Percentiles rank a stretch among this genome's conserved stretches.
These are phyloP conservation scores for Nakaseomyces nivariensis DNA, from an alignment of 1,139 yeast genomes.

Conservation along the genomic window DNA sequence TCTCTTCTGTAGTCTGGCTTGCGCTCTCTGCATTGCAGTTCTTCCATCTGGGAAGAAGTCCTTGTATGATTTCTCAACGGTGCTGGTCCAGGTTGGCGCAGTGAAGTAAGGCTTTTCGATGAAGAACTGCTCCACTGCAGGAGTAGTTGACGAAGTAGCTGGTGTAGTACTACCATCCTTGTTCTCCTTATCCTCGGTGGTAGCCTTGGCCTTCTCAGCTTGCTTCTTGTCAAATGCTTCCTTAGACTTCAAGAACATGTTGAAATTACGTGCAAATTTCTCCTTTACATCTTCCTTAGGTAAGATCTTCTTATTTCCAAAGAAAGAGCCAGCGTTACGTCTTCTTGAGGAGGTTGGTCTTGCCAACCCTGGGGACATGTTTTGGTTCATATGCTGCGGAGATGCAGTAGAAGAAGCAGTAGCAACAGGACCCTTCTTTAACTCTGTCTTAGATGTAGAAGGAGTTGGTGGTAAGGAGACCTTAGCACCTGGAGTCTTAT, in stretches of 20 bases:
- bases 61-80: constrained; percentile 45
- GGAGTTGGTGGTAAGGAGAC: constrained; percentile 18
- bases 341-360: constrained; percentile 20
- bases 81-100: constrained; percentile 71
- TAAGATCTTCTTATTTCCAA: constrained; percentile 36
- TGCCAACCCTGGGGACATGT: not conserved
- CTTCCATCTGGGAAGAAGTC: constrained; percentile 36
- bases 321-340: constrained; percentile 22
- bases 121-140: constrained; percentile 28
- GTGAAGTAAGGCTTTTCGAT: constrained; percentile 62
- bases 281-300: constrained; percentile 30
- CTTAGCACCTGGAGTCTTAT: constrained; percentile 1
- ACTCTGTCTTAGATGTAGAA: constrained; percentile 15
- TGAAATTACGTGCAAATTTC: constrained; percentile 42
- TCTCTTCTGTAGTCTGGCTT: constrained; percentile 26
- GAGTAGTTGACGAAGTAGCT: not conserved
- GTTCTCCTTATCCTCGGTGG: constrained; percentile 9
- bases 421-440: constrained; percentile 10
- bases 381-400: constrained; percentile 6
- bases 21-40: constrained; percentile 23
- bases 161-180: not conserved
- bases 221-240: constrained; percentile 30
- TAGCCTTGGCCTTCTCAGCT: constrained; percentile 6
- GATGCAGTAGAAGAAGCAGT: constrained; percentile 5
- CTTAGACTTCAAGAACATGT: constrained; percentile 39